phyloP scores from a whole-genome alignment of 108 stramenopile species.

The Pseudonitzschia multiseries region DNA sequence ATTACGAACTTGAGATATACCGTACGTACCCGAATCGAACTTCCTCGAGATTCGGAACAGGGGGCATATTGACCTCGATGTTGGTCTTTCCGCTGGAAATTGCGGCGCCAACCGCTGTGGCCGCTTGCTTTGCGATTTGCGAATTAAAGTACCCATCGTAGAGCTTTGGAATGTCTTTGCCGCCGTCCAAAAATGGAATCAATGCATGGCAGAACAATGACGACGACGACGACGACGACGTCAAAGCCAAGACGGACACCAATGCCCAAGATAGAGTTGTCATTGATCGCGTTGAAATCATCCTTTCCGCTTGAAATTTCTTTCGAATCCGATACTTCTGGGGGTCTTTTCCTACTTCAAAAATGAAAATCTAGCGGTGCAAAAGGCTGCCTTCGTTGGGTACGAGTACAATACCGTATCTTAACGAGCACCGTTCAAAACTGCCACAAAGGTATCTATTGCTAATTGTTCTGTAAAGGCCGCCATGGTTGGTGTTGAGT shows the following conservation, averaged over 20 bases:
- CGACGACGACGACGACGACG: not conserved
- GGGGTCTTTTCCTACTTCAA: too few species aligned
- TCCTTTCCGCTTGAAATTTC: not conserved
- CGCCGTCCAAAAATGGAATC: conserved; percentile 72
- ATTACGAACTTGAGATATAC: too few species aligned
- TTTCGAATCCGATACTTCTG: too few species aligned
- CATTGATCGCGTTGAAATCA: not conserved
- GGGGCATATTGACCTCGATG: conserved; percentile 81
- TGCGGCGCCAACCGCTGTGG: conserved; percentile 60
- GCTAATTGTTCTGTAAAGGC: not conserved
- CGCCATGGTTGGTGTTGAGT: not conserved
- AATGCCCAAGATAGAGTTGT: not conserved
- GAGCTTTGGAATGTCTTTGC: conserved; percentile 72
- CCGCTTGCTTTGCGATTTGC: conserved; percentile 73
- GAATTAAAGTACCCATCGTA: conserved; percentile 79
- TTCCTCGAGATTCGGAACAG: conserved; percentile 83
- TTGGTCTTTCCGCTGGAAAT: conserved; percentile 66
- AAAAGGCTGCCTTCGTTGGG: too few species aligned
- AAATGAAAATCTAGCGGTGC: too few species aligned
- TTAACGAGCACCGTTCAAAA: not conserved
- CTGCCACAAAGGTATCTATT: not conserved
- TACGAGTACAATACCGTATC: too few species aligned
- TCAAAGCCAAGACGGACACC: not conserved
- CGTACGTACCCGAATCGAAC: conserved; percentile 32
- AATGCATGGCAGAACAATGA: conserved; percentile 25